Base-by-base conservation (phyloP, 768 basidiomycete species). In the Leccinum variicolor region DNA sequence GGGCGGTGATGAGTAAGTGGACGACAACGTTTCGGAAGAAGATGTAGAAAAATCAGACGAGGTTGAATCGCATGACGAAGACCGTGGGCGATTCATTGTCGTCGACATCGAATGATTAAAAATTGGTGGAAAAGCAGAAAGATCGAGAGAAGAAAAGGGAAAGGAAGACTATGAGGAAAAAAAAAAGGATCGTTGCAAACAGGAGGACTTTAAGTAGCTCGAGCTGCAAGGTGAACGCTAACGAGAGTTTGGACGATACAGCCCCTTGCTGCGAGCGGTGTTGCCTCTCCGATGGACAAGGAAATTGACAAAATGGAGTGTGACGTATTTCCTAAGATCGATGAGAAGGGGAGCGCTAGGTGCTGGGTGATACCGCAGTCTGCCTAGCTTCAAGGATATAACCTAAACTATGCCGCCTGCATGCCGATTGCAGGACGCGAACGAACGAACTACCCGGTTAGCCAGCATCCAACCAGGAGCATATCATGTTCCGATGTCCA, bases 1-100 rank as follows among this genome's bases (percentile, higher is more conserved):
- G 43, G 66, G 50, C 8, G 67, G 62, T 21, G 68, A 60, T 69
- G 71, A 63, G 70, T 61, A 58, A 45, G 63, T 66, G 28, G 72
- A 72, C 0, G 71, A 74, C 33, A 79, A 69, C 61, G 77, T 76
- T 63, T 76, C 74, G 48, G 77, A 74, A 43, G 72, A 70, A 3
- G 65, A 66, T 39, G 62, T 59, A 54, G 69, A 68, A 17, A 69
- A 66, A 59, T 73, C 58, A 41, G 70, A 73, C 28, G 46, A 25
- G 15, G 50, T 54, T 0, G 69, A 68, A 9, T 56, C 54, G 33
- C 26, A 31, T 6, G 64, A 73, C 1, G 49, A 62, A 54, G 66
- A 62, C 19, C 61, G 69, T 53, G 66, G 59, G 15, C 61, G 67
- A 3, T 60, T 53, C 53, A 66, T 65, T 45, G 50, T 28, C 50